phyloP scores from a whole-genome alignment of 371 early-diverging fungal genomes.

The Ordospora pajunii region DNA sequence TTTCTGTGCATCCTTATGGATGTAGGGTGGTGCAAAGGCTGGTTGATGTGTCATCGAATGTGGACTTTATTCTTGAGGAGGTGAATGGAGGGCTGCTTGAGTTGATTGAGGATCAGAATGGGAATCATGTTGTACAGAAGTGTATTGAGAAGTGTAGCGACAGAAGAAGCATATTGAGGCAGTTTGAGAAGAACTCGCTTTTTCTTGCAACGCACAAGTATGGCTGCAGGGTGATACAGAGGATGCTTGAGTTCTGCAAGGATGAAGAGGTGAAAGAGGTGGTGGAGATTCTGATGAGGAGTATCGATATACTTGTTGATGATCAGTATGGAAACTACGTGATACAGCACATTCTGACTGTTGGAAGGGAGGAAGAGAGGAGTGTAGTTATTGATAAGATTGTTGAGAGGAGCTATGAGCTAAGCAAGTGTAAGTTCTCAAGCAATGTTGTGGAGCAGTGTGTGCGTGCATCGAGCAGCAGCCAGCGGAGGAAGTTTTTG shows the following conservation, averaged over 20 bases:
- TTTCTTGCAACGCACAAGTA: conserved; percentile 91
- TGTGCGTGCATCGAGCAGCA: conserved; percentile 27
- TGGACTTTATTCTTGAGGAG: conserved; percentile 68
- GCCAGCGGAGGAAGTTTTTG: conserved; percentile 37
- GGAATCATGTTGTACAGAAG: conserved; percentile 99
- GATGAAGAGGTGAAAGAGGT: conserved; percentile 33
- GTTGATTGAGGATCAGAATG: conserved; percentile 97
- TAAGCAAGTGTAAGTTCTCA: conserved; percentile 87
- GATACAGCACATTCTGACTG: conserved; percentile 92
- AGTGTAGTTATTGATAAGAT: conserved; percentile 74
- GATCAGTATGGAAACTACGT: conserved; percentile 99
- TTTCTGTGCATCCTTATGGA: conserved; percentile 97
- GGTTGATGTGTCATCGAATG: conserved; percentile 83
- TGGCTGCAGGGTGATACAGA: conserved; percentile 97
- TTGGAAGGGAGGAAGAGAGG: conserved; percentile 66
- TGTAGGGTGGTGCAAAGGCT: conserved; percentile 98
- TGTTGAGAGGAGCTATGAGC: conserved; percentile 48
- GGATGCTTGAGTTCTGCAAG: conserved; percentile 81
- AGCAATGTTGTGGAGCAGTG: conserved; percentile 83
- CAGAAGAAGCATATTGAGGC: conserved; percentile 62
- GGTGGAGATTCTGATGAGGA: conserved; percentile 62
- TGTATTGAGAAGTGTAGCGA: conserved; percentile 70
- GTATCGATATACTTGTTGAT: conserved; percentile 76
- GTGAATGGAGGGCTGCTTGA: conserved; percentile 82
- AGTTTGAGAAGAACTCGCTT: conserved; percentile 87